Base-by-base conservation (phyloP, 306 rosid species). In the Alnus rubra region DNA sequence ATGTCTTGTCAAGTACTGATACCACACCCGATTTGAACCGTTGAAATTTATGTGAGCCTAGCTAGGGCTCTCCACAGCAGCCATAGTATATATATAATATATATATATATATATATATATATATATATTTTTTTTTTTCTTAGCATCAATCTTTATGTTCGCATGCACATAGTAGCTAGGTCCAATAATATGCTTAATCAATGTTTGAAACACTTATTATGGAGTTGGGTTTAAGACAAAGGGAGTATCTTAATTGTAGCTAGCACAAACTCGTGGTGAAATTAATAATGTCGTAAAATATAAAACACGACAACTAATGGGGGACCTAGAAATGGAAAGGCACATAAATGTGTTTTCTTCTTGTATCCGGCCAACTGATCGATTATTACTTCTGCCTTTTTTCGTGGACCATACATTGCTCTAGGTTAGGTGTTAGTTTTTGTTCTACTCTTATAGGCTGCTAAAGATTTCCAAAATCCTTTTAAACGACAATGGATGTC, bases 391-490 rank as follows among this genome's bases (percentile, higher is more conserved):
- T 28, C 51, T 8, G 67, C 56, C 54, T 74, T 58, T 88, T 53
- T 13, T 28, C 13, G 9, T 74, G 78, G 80, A 53, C 79, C 85
- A 63, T 70, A 51, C 42, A 59, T 82, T 75, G 51, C 68, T 70
- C 76, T 64, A 78, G 69, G 80, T 78, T 65, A 71, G 84, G 79
- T 49, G 69, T 82, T 76, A 7, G 47, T 42, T 86, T 76, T 69
- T 82, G 68, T 76, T 39, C 69, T 47, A 81, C 68, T 82, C 56
- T 82, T 18, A 59, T 65, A 55, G 70, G 89, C 64, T 58, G 69
- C 78, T 73, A 49, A 14, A 79, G 82, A 76, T 80, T 81, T 74
- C 69, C 78, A 69, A 71, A 73, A 84, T 87, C 79, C 52, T 75
- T 69, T 76, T 23, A 44, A 73, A 53, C 68, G 74, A 79, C 53